These are phyloP conservation scores for Elsinoe perseae DNA, from an alignment of 2,329 filamentous ascomycete species.

Conservation along the genomic window DNA sequence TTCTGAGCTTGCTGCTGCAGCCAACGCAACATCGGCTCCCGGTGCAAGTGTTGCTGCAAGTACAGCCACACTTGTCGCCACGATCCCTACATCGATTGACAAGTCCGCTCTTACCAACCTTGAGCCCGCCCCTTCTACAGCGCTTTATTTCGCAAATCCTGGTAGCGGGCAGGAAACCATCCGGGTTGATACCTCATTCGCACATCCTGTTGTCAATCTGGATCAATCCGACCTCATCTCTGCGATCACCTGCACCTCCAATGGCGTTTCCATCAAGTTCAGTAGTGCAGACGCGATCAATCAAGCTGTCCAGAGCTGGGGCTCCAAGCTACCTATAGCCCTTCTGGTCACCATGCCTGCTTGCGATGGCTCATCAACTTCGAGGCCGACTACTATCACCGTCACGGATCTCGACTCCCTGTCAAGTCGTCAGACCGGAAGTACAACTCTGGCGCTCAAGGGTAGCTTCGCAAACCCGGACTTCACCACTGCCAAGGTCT, in stretches of 20 bases:
- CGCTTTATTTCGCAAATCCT: constrained; percentile 4
- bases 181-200: constrained; percentile 18
- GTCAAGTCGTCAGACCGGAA: too few relatives aligned
- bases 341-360: not conserved
- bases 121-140: not conserved
- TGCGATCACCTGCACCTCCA: not conserved
- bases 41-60: not conserved
- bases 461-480: not conserved
- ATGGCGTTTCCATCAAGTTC: not conserved
- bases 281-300: not conserved
- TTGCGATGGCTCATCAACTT: not conserved
- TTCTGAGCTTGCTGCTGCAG: not conserved
- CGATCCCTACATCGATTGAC: constrained; percentile 11
- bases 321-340: not conserved
- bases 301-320: not conserved
- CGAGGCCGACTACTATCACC: not conserved
- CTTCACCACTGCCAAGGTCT: not conserved
- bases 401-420: not conserved
- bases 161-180: constrained; percentile 14
- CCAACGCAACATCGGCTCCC: not conserved
- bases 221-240: not conserved
- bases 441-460: not conserved
- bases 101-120: not conserved
- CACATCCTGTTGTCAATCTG: constrained; percentile 19
- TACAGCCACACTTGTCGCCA: constrained; percentile 6